phyloP scores from a whole-genome alignment of 352 stramenopile genomes.

The Pythium chondricola region DNA sequence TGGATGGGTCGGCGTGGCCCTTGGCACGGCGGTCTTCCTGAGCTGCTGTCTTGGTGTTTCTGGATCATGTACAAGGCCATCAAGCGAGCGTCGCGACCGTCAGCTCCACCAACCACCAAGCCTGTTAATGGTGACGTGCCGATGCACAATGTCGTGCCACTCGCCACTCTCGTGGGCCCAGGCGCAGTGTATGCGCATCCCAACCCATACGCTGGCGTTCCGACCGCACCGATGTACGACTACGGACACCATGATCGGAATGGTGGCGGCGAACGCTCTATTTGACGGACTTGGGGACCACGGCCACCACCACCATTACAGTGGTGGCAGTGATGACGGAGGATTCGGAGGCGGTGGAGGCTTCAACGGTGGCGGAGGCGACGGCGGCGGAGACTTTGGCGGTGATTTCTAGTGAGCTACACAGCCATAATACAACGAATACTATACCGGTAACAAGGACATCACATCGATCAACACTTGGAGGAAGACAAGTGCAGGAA shows the following conservation, averaged over 20 bases:
- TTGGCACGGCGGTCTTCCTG: conserved; percentile 1
- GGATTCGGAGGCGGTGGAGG: conserved; percentile 6
- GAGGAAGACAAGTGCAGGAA: no score
- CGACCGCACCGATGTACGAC: conserved; percentile 11
- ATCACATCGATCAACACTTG: no score
- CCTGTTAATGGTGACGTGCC: neutral
- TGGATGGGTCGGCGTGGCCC: conserved; percentile 6
- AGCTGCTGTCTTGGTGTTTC: neutral
- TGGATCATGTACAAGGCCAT: neutral
- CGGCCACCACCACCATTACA: neutral
- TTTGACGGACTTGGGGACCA: conserved; percentile 4
- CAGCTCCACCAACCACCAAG: neutral
- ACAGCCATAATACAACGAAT: no score
- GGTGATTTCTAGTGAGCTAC: no score
- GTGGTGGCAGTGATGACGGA: neutral
- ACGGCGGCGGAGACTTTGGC: neutral
- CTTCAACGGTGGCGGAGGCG: conserved; percentile 1
- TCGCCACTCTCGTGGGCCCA: neutral
- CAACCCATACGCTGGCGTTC: conserved; percentile 3
- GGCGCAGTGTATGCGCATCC: neutral
- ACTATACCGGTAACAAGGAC: no score
- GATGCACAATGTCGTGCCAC: neutral
- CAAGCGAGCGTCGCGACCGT: neutral
- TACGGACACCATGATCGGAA: conserved; percentile 10
- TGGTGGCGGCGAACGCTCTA: conserved; percentile 6